These are phyloP conservation scores for Phytophthora fragariae DNA, from an alignment of 352 stramenopile genomes.

Conservation along the genomic window DNA sequence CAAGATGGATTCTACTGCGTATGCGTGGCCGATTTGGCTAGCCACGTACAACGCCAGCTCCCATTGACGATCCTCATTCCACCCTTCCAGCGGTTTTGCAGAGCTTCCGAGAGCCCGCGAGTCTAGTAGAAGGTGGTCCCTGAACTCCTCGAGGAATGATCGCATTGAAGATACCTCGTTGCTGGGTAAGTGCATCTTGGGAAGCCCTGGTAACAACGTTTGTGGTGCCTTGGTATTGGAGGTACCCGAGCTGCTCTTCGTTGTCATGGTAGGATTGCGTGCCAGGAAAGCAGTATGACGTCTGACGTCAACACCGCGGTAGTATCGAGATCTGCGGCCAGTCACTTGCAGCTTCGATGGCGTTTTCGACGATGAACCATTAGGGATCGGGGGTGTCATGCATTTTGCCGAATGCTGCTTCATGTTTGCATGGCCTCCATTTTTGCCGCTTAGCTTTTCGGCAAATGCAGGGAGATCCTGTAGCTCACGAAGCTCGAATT, in stretches of 20 bases:
- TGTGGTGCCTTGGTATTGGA: conserved; percentile 22
- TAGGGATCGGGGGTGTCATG: neutral
- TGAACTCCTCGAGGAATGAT: conserved; percentile 58
- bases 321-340: conserved; percentile 27
- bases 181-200: conserved; percentile 45
- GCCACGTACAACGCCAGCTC: conserved; percentile 61
- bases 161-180: conserved; percentile 45
- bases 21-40: conserved; percentile 54
- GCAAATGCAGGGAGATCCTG: conserved; percentile 2
- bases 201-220: conserved; percentile 42
- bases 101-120: conserved; percentile 35
- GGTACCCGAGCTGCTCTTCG: conserved; percentile 4
- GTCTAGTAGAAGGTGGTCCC: conserved; percentile 53
- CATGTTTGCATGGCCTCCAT: neutral
- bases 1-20: conserved; percentile 57
- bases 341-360: conserved; percentile 10
- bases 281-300: conserved; percentile 29
- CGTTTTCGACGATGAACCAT: neutral
- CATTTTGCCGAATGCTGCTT: conserved; percentile 4
- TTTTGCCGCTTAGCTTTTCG: neutral
- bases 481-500: conserved; percentile 19
- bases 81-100: conserved; percentile 16
- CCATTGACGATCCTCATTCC: conserved; percentile 53
- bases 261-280: conserved; percentile 27
- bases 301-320: conserved; percentile 26